Evolutionary conservation across 2,329 filamentous ascomycete genomes (phyloP), one percentile per base, ranked within the genome.

Genomic region (Penicillium sclerotigenum): DNA sequence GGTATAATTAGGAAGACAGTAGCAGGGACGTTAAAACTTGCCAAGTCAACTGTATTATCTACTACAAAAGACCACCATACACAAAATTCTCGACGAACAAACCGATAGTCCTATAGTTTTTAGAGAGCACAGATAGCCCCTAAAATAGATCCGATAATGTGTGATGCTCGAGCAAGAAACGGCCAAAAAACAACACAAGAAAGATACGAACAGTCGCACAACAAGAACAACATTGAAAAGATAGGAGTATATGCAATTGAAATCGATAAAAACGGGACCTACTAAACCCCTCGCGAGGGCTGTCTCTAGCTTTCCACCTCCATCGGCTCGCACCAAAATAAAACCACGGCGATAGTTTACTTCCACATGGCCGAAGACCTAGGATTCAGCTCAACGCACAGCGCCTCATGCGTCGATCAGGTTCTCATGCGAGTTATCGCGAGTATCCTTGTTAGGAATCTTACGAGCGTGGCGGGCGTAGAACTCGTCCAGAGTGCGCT

Each of bases 401-500:
- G 14, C 56, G 41, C 14, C 47, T 68, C 64, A 77, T 24, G 74
- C 67, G 56, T 78, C 76, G 48, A 79, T 76, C 54, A 79, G 64
- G 57, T 74, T 73, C 43, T 64, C 69, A 28, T 60, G 65, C 37
- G 69, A 68, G 62, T 75, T 78, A 57, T 80, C 78, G 54, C 74
- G 71, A 5, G 78, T 79, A 64, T 80, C 78, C 71, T 79, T 80
- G 61, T 70, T 77, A 43, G 73, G 66, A 20, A 71, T 65, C 67
- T 79, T 79, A 53, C 75, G 68, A 16, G 66, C 70, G 10, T 75
- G 72, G 24, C 89, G 82, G 71, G 87, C 85, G 77, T 93, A 94
- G 79, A 86, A 94, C 75, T 93, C 89, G 69, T 91, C 87, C 68
- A 94, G 83, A 41, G 91, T 74, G 80, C 91, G 91, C 80, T 86